Percentiles rank a stretch among this genome's conserved stretches.
phyloP scores from a whole-genome alignment of 306 rosid species.

The Parietaria judaica region DNA sequence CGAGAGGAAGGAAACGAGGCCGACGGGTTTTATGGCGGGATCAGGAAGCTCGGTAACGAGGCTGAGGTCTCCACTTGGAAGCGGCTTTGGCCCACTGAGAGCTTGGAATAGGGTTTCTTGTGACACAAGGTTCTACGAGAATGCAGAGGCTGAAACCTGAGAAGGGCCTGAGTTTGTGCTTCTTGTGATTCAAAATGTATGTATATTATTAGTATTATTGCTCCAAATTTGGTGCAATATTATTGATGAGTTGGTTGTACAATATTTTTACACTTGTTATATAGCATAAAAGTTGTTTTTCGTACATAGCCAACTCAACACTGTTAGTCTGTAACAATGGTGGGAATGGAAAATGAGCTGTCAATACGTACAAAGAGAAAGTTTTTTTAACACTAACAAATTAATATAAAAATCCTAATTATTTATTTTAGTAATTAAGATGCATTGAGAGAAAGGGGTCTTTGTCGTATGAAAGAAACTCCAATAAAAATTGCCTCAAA shows the following conservation, averaged over 20 bases:
- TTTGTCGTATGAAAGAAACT: too few species aligned
- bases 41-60: conserved; percentile 50
- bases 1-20: conserved; percentile 78
- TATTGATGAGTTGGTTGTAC: conserved; percentile 20
- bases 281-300: conserved; percentile 27
- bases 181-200: conserved; percentile 21
- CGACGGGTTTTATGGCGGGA: conserved; percentile 88
- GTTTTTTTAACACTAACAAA: too few species aligned
- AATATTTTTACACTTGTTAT: conserved; percentile 24
- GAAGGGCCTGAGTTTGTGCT: conserved; percentile 6
- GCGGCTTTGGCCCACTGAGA: conserved; percentile 67
- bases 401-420: too few species aligned
- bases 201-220: conserved; percentile 29
- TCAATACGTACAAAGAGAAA: too few species aligned
- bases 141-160: background rate
- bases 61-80: conserved; percentile 63
- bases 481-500: too few species aligned
- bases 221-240: conserved; percentile 21
- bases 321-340: too few species aligned
- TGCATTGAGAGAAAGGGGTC: too few species aligned
- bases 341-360: too few species aligned
- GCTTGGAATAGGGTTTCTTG: conserved; percentile 42
- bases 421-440: too few species aligned
- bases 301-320: too few species aligned
- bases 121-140: background rate